Evolutionary conservation across 169 alveolate species (phyloP).

Genomic region (Plasmodium fragile): DNA sequence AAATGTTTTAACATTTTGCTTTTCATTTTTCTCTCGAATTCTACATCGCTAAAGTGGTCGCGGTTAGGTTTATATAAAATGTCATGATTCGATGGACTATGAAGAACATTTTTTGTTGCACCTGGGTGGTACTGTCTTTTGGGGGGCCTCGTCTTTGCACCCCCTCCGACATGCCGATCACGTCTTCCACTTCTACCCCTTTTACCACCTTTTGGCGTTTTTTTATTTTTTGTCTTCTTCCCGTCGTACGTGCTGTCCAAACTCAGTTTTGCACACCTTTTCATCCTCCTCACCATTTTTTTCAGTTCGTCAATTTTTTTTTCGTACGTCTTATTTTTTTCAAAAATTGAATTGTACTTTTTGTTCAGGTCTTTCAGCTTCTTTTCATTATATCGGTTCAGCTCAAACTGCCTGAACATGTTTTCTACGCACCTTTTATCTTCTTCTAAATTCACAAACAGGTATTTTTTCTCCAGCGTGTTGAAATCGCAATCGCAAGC

Average conservation of each 20-base stretch:
- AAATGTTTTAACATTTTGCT: slow-evolving; percentile 9
- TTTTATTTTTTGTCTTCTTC: not conserved
- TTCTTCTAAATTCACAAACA: slow-evolving; percentile 36
- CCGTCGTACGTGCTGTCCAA: not conserved
- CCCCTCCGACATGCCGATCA: not conserved
- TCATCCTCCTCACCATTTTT: slow-evolving; percentile 39
- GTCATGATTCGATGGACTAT: not conserved
- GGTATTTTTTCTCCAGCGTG: slow-evolving; percentile 19
- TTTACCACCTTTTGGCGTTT: not conserved
- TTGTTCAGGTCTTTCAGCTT: slow-evolving; percentile 34
- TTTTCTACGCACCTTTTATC: slow-evolving; percentile 45
- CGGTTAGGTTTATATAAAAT: not conserved
- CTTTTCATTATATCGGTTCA: slow-evolving; percentile 39
- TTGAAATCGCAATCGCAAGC: slow-evolving; percentile 11
- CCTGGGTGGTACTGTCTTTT: not conserved
- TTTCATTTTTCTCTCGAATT: slow-evolving; percentile 34
- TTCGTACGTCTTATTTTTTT: slow-evolving; percentile 30
- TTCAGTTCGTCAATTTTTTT: slow-evolving; percentile 60
- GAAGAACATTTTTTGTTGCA: not conserved
- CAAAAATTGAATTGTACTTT: slow-evolving; percentile 41
- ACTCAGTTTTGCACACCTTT: slow-evolving; percentile 11
- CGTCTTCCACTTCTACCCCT: not conserved
- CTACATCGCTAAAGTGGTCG: slow-evolving; percentile 19
- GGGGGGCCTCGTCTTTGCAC: not conserved
- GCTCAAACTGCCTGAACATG: slow-evolving; percentile 42